Conservation (phyloP, 306 rosid genomes). For the Vicia villosa region DNA sequence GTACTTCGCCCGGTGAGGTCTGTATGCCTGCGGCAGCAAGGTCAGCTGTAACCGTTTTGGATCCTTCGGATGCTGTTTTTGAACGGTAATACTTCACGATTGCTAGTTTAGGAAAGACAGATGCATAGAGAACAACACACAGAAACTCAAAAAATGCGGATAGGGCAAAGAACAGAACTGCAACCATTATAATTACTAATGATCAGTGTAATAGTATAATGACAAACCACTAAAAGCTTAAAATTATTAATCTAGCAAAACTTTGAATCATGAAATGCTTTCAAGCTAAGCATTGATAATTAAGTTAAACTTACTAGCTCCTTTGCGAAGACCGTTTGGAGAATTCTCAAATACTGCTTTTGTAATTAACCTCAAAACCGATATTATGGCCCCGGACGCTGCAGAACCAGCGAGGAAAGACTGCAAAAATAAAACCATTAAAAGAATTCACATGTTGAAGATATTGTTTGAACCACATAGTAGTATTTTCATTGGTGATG, state of each 20-base stretch:
- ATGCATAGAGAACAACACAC: slow-evolving; percentile 69
- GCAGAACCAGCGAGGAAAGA: slow-evolving; percentile 82
- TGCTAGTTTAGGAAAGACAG: slow-evolving; percentile 70
- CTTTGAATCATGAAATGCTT: no score
- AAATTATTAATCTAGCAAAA: no score
- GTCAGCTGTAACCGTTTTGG: slow-evolving; percentile 83
- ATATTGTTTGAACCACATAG: not conserved
- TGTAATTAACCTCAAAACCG: slow-evolving; percentile 62
- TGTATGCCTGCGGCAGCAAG: slow-evolving; percentile 84
- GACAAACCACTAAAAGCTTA: not conserved
- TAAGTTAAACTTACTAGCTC: slow-evolving; percentile 60
- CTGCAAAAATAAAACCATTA: slow-evolving; percentile 42
- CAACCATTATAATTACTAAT: slow-evolving; percentile 37
- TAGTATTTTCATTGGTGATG: not conserved
- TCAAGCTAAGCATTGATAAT: not conserved
- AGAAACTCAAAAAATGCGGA: slow-evolving; percentile 69
- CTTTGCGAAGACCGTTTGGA: slow-evolving; percentile 80
- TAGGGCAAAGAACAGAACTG: slow-evolving; percentile 81
- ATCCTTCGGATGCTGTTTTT: slow-evolving; percentile 85
- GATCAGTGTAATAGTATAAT: not conserved
- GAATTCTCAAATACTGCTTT: slow-evolving; percentile 64
- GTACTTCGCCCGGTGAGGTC: slow-evolving; percentile 41
- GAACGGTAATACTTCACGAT: slow-evolving; percentile 81
- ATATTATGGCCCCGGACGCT: slow-evolving; percentile 78
- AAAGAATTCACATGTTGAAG: not conserved